These are phyloP conservation scores for Alternaria viburni DNA, from an alignment of 2,329 filamentous ascomycete species.

Conservation along the genomic window DNA sequence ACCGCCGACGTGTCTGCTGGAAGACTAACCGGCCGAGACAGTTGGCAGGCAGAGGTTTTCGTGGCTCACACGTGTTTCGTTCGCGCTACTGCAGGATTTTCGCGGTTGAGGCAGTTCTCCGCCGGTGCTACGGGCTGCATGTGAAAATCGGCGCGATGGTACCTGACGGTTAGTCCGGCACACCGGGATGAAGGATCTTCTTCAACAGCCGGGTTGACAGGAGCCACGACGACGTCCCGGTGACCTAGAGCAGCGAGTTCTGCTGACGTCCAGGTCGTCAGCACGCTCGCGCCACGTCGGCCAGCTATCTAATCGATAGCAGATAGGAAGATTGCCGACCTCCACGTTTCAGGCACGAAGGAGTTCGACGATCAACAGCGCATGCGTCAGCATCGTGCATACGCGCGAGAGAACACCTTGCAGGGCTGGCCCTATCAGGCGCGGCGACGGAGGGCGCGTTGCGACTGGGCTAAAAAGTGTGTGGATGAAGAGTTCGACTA, in stretches of 20 bases:
- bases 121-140: not conserved
- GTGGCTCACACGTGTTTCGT: not conserved
- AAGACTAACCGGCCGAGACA: not conserved
- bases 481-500: not conserved
- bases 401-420: conserved; percentile 3
- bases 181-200: not conserved
- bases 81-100: conserved; percentile 9
- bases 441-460: not conserved
- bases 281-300: conserved; percentile 15
- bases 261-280: not conserved
- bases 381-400: conserved; percentile 9
- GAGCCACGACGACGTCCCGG: conserved; percentile 1
- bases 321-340: conserved; percentile 11
- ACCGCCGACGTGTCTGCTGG: conserved; percentile 1
- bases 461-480: not conserved
- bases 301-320: conserved; percentile 31
- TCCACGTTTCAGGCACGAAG: conserved; percentile 15
- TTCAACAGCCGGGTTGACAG: conserved; percentile 1
- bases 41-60: conserved; percentile 6
- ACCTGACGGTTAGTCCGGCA: conserved; percentile 3
- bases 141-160: not conserved
- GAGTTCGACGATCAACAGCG: conserved; percentile 1
- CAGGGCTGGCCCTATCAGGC: not conserved
- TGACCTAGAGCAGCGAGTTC: not conserved
- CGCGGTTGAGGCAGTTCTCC: not conserved